These are phyloP conservation scores for Penicillium sp. DNA, from an alignment of 2,329 filamentous ascomycete species.

Conservation along the genomic window DNA sequence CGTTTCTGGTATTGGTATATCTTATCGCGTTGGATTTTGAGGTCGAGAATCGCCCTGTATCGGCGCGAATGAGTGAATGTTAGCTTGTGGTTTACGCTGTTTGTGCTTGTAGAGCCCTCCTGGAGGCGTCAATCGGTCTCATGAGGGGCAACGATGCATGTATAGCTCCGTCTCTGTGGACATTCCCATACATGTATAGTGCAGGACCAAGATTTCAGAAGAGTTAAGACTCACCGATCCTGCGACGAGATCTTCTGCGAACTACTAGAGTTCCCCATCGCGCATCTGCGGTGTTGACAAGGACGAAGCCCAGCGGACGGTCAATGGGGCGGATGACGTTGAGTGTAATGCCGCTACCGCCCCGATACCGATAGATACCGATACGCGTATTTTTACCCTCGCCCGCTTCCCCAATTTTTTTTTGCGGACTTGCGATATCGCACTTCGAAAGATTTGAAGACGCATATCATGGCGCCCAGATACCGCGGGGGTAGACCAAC, in stretches of 20 bases:
- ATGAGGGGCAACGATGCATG: constrained; percentile 9
- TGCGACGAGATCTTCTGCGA: constrained; percentile 72
- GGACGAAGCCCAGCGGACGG: neutral
- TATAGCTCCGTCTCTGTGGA: neutral
- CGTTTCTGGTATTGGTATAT: constrained; percentile 94
- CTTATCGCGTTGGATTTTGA: constrained; percentile 96
- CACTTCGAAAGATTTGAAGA: constrained; percentile 8
- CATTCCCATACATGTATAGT: neutral
- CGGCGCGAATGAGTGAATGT: constrained; percentile 7
- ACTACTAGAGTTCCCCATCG: constrained; percentile 68
- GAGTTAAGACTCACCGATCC: constrained; percentile 69
- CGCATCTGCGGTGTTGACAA: constrained; percentile 33
- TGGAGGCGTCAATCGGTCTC: constrained; percentile 13
- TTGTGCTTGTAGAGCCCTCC: neutral
- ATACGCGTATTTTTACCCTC: constrained; percentile 24
- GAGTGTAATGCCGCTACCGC: constrained; percentile 15
- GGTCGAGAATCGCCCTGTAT: constrained; percentile 89
- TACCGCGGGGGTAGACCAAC: constrained; percentile 50
- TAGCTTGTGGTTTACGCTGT: neutral
- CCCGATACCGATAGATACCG: constrained; percentile 11
- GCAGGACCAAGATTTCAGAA: neutral
- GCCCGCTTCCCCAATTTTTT: constrained; percentile 27
- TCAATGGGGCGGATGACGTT: constrained; percentile 23
- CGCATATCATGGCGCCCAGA: constrained; percentile 42
- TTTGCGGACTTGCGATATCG: constrained; percentile 21